Percentiles rank a stretch among this genome's conserved stretches.
These are phyloP conservation scores for Penicillium robsamsonii DNA, from an alignment of 495 filamentous ascomycete species.

Conservation along the genomic window DNA sequence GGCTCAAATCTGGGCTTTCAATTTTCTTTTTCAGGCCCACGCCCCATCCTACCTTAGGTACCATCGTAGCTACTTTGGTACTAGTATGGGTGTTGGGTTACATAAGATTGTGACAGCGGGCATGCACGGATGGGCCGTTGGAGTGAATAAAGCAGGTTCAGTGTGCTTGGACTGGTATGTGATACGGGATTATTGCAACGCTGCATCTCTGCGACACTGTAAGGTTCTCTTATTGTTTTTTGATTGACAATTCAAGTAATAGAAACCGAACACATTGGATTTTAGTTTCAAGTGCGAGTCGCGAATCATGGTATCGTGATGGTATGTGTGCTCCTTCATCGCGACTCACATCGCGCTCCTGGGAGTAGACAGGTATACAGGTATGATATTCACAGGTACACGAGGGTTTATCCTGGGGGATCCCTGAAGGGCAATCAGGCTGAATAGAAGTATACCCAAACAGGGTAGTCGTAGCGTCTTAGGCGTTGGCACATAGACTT, in stretches of 20 bases:
- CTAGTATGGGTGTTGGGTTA: not conserved
- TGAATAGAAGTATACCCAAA: not conserved
- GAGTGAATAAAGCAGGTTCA: not conserved
- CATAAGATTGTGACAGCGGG: not conserved
- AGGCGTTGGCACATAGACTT: constrained; percentile 17
- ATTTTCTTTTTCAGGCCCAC: not conserved
- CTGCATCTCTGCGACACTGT: constrained; percentile 8
- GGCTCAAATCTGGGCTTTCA: not conserved
- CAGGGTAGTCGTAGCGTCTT: constrained; percentile 1
- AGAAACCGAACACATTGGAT: not conserved
- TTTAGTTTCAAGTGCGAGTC: not conserved
- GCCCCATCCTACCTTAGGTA: not conserved
- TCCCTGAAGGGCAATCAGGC: not conserved
- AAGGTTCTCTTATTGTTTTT: not conserved
- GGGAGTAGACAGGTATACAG: not conserved
- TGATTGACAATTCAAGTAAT: not conserved
- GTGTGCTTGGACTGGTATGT: constrained; percentile 11
- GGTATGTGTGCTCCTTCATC: constrained; percentile 4
- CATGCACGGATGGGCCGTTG: not conserved
- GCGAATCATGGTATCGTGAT: not conserved
- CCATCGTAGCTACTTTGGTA: not conserved
- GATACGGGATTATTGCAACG: constrained; percentile 9
- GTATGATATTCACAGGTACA: not conserved
- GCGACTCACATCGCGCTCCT: constrained; percentile 11
- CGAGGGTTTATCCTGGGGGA: constrained; percentile 7